A percentile compares a stretch with the other conserved stretches of the same genome.
phyloP scores from a whole-genome alignment of 495 filamentous ascomycete species.

The Barbatosphaeria neglecta region DNA sequence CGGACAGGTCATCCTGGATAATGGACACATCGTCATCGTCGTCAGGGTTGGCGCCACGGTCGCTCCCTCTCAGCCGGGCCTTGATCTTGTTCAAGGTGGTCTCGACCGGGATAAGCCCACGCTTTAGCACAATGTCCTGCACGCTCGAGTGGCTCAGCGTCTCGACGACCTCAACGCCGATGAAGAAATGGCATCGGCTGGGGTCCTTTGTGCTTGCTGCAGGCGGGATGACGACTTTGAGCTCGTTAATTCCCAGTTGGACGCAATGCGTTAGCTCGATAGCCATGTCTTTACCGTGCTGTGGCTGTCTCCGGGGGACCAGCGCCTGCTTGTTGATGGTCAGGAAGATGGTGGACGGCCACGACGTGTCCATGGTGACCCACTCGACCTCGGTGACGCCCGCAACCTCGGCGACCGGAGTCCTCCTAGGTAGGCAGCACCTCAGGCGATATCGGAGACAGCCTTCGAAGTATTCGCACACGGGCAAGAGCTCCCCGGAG shows the following conservation, averaged over 20 bases:
- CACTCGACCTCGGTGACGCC: constrained; percentile 36
- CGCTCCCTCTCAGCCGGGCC: constrained; percentile 24
- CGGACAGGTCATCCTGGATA: constrained; percentile 47
- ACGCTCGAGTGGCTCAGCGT: constrained; percentile 39
- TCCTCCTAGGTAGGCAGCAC: too few species aligned
- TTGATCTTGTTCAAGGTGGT: constrained; percentile 37
- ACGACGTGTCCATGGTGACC: constrained; percentile 48
- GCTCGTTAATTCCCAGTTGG: constrained; percentile 40
- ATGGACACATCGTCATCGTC: constrained; percentile 61
- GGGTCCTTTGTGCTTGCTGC: constrained; percentile 20
- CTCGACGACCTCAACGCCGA: constrained; percentile 54
- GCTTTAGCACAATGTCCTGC: constrained; percentile 23
- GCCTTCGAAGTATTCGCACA: constrained; percentile 21
- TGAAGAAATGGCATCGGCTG: constrained; percentile 25
- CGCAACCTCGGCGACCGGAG: constrained; percentile 1
- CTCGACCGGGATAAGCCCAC: constrained; percentile 20
- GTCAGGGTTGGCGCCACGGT: too few species aligned
- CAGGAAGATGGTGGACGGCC: constrained; percentile 64
- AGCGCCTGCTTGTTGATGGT: constrained; percentile 52
- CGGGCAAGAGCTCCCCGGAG: constrained; percentile 9
- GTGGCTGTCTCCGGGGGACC: constrained; percentile 47
- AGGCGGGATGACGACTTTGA: constrained; percentile 43
- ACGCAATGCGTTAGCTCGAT: constrained; percentile 55
- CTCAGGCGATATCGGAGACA: constrained; percentile 28
- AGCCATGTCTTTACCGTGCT: constrained; percentile 65